These are phyloP conservation scores for Globisporangium nodosum DNA, from an alignment of 352 stramenopile genomes.

Conservation along the genomic window DNA sequence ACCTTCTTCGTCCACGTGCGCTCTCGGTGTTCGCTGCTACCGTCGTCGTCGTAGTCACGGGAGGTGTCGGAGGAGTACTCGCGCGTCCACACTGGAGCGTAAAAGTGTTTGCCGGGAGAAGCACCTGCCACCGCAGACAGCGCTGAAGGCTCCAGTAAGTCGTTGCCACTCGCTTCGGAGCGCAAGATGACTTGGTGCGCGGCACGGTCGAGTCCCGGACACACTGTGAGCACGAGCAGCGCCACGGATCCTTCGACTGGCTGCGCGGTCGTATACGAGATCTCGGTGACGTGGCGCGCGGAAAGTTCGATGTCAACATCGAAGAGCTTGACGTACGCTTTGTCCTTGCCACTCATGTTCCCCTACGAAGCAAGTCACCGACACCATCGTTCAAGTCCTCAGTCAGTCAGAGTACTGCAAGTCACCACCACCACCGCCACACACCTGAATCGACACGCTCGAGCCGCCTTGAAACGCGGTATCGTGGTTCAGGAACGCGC, in stretches of 20 bases:
- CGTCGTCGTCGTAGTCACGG: too few species aligned
- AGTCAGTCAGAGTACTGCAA: not conserved
- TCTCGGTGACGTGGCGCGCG: constrained; percentile 25
- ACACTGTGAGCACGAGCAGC: constrained; percentile 33
- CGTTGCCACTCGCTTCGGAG: constrained; percentile 17
- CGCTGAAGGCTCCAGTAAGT: constrained; percentile 5
- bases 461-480: constrained; percentile 31
- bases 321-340: constrained; percentile 38
- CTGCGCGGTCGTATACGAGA: constrained; percentile 31
- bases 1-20: constrained; percentile 33
- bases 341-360: constrained; percentile 23
- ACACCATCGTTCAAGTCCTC: not conserved
- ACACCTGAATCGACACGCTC: constrained; percentile 26
- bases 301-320: constrained; percentile 37
- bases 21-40: not conserved
- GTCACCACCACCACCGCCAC: not conserved
- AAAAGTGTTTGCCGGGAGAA: constrained; percentile 30
- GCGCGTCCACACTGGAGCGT: constrained; percentile 19
- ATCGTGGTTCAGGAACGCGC: constrained; percentile 20
- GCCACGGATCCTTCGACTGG: constrained; percentile 22
- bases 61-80: not conserved
- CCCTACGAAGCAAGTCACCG: constrained; percentile 14
- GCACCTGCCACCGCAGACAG: constrained; percentile 22
- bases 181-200: constrained; percentile 35
- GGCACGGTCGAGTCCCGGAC: constrained; percentile 29